These are phyloP conservation scores for Populus ilicifolia DNA, from an alignment of 345 rosid genomes.

Conservation along the genomic window DNA sequence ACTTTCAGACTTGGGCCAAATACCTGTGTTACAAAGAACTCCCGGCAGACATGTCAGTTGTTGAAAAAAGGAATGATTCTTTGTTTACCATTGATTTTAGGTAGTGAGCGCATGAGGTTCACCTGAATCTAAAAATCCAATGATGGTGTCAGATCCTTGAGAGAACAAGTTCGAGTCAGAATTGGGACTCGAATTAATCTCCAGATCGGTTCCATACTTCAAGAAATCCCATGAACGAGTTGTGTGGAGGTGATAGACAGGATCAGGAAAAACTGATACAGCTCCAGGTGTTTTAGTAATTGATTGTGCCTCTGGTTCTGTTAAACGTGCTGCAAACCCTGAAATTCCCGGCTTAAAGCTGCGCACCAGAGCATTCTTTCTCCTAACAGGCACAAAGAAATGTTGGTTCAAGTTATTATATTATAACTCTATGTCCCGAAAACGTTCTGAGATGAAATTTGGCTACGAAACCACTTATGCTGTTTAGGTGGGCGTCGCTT, in stretches of 20 bases:
- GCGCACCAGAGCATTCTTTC: constrained; percentile 39
- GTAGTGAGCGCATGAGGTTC: neutral
- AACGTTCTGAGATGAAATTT: neutral
- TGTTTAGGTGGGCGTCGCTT: too few species aligned
- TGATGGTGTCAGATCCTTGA: constrained; percentile 39
- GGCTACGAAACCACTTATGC: too few species aligned
- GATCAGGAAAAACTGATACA: constrained; percentile 67
- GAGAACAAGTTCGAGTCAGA: constrained; percentile 28
- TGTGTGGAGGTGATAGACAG: constrained; percentile 61
- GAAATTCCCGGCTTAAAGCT: constrained; percentile 59
- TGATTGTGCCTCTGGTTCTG: constrained; percentile 59
- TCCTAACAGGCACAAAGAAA: constrained; percentile 32
- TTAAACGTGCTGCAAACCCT: constrained; percentile 70
- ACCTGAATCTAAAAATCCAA: constrained; percentile 77
- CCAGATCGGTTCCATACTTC: constrained; percentile 47
- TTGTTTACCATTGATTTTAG: neutral
- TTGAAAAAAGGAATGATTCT: neutral
- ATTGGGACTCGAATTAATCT: constrained; percentile 37
- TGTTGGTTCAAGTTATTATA: neutral
- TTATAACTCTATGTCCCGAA: neutral
- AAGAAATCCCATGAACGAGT: constrained; percentile 95
- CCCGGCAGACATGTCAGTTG: neutral
- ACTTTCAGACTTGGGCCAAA: constrained; percentile 86
- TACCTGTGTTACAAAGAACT: constrained; percentile 35
- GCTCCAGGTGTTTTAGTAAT: constrained; percentile 58